phyloP scores from a whole-genome alignment of 2,329 filamentous ascomycete species.

The Epichloe glyceriae region DNA sequence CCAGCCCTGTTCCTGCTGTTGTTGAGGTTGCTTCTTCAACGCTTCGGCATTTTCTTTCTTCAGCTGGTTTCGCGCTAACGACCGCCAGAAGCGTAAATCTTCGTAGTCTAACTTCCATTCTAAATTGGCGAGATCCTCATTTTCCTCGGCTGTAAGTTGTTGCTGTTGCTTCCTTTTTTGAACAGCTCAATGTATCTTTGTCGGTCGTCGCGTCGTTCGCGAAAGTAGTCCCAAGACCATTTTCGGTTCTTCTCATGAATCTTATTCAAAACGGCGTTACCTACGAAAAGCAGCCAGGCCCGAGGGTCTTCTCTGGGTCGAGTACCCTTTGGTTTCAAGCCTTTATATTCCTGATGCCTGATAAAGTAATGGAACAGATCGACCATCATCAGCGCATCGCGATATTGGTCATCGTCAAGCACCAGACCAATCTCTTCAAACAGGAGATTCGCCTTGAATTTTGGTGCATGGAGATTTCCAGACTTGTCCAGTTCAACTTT shows the following conservation, averaged over 20 bases:
- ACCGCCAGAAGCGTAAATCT: constrained; percentile 94
- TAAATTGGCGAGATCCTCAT: constrained; percentile 57
- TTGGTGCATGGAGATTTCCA: constrained; percentile 62
- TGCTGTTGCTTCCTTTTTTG: constrained; percentile 80
- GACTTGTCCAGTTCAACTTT: constrained; percentile 94
- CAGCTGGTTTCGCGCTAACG: constrained; percentile 81
- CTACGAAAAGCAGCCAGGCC: constrained; percentile 88
- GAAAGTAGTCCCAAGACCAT: constrained; percentile 96
- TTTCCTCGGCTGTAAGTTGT: constrained; percentile 58
- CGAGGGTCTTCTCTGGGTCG: constrained; percentile 78
- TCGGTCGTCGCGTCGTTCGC: constrained; percentile 81
- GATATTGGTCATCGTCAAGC: constrained; percentile 95
- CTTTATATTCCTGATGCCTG: constrained; percentile 93
- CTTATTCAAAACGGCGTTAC: constrained; percentile 75
- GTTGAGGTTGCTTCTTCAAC: constrained; percentile 48
- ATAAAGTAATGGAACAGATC: constrained; percentile 98
- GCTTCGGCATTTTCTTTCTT: constrained; percentile 89
- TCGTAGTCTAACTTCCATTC: constrained; percentile 88
- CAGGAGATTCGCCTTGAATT: constrained; percentile 78
- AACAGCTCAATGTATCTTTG: constrained; percentile 84
- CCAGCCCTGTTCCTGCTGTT: constrained; percentile 72
- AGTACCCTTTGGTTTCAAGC: constrained; percentile 69
- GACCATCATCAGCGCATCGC: constrained; percentile 94
- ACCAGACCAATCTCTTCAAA: constrained; percentile 98
- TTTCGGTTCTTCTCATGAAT: constrained; percentile 87